Percentiles rank a stretch among this genome's conserved stretches.
Conservation (phyloP, 1,284 basidiomycete genomes). For the Paramarasmius palmivorus region DNA sequence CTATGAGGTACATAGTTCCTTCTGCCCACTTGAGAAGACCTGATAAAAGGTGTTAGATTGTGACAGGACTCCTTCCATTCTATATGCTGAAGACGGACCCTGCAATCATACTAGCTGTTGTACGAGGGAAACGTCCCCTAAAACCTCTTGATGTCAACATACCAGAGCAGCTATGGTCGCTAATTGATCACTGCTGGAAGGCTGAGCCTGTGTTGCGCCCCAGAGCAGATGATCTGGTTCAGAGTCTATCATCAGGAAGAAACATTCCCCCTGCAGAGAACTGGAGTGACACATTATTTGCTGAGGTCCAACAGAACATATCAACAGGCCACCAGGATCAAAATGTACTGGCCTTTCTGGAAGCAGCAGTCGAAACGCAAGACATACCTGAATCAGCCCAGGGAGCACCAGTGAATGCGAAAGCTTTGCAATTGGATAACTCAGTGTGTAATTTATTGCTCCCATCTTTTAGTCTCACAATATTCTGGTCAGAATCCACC, state of each 20-base stretch:
- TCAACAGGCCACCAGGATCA: too few relatives aligned
- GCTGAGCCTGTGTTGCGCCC: constrained; percentile 10
- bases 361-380: too few relatives aligned
- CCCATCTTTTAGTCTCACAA: too few relatives aligned
- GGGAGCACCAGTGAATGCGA: too few relatives aligned
- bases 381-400: too few relatives aligned
- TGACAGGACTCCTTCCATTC: too few relatives aligned
- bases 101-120: neutral
- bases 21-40: neutral
- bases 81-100: too few relatives aligned
- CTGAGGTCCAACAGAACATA: neutral
- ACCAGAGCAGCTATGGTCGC: constrained; percentile 9
- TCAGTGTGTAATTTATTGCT: too few relatives aligned
- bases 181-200: constrained; percentile 14
- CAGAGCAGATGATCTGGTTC: neutral
- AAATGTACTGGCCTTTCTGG: too few relatives aligned
- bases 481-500: too few relatives aligned
- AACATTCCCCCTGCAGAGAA: neutral
- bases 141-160: neutral
- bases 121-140: too few relatives aligned
- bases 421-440: too few relatives aligned
- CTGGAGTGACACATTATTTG: neutral
- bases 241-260: neutral
- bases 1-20: neutral
- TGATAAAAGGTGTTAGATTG: neutral